A percentile compares a stretch with the other conserved stretches of the same genome.
These are phyloP conservation scores for Trichophyton benhamiae DNA, from an alignment of 2,329 filamentous ascomycete genomes.

Conservation along the genomic window DNA sequence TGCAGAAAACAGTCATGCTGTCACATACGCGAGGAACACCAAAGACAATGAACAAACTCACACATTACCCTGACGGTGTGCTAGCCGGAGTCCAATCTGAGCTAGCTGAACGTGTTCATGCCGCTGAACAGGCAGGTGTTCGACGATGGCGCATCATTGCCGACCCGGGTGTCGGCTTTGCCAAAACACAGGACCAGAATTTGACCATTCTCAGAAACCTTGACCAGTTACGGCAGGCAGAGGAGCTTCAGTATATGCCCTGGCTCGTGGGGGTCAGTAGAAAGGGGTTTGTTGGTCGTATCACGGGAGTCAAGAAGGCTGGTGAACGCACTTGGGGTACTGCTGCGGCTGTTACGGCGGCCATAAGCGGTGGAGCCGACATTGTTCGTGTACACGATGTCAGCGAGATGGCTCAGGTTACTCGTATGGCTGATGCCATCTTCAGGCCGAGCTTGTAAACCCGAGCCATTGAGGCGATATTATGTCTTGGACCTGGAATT, in stretches of 20 bases:
- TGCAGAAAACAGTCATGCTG: constrained; percentile 67
- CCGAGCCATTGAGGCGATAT: too few relatives aligned
- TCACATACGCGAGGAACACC: constrained; percentile 94
- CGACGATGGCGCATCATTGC: constrained; percentile 88
- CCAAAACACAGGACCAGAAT: constrained; percentile 72
- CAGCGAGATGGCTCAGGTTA: constrained; percentile 70
- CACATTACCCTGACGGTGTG: constrained; percentile 57
- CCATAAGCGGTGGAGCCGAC: constrained; percentile 77
- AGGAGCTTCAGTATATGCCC: constrained; percentile 48
- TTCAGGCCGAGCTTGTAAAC: constrained; percentile 15
- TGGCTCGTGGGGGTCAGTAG: constrained; percentile 85
- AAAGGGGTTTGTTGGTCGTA: constrained; percentile 74
- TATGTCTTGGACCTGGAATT: not conserved
- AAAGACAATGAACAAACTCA: constrained; percentile 61
- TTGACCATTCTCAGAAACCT: constrained; percentile 62
- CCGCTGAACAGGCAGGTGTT: constrained; percentile 70
- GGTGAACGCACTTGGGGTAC: constrained; percentile 70
- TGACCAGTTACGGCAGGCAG: constrained; percentile 42
- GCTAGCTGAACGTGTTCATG: constrained; percentile 55
- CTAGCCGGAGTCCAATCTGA: constrained; percentile 54
- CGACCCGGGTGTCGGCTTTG: constrained; percentile 88
- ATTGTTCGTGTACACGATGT: constrained; percentile 89
- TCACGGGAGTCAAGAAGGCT: constrained; percentile 63
- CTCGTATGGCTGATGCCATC: constrained; percentile 77
- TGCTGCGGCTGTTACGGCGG: constrained; percentile 73